Evolutionary conservation across 176 grass and related monocot genomes (phyloP).

Genomic region (Raddia guianensis): DNA sequence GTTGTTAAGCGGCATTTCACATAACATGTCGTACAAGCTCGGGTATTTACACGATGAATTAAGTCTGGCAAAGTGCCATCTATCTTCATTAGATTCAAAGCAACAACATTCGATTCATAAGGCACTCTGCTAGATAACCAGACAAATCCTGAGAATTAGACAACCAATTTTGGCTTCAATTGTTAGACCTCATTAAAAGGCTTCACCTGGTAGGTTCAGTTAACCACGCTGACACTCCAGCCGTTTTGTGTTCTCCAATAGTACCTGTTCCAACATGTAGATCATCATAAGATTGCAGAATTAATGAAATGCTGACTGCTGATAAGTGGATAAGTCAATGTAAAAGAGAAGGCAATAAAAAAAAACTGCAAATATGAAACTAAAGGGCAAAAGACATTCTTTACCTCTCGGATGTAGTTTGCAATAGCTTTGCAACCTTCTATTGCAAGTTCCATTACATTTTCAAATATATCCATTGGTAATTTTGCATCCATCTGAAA

Average conservation of each 20-base stretch:
- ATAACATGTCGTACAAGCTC: background rate
- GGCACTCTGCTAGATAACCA: background rate
- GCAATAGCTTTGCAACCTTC: constrained; percentile 98
- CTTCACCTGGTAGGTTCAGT: constrained; percentile 15
- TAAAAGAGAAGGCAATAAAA: background rate
- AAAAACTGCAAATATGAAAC: background rate
- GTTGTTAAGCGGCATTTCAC: background rate
- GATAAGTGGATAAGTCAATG: background rate
- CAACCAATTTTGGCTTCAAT: constrained; percentile 15
- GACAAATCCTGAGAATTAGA: constrained; percentile 2
- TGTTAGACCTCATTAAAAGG: background rate
- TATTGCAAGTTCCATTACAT: constrained; percentile 84
- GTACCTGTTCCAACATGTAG: constrained; percentile 50
- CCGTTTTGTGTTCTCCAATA: constrained; percentile 74
- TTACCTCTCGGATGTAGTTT: constrained; percentile 76
- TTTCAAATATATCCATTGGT: constrained; percentile 91
- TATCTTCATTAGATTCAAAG: background rate
- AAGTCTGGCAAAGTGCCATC: background rate
- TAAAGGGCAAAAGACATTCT: constrained; percentile 22
- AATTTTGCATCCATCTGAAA: constrained; percentile 93
- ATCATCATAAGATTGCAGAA: background rate
- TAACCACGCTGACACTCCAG: constrained; percentile 80
- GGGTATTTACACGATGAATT: background rate
- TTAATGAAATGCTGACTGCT: background rate
- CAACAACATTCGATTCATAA: background rate